Percentiles rank a stretch among this genome's conserved stretches.
Conservation (phyloP, 2,329 filamentous ascomycete genomes). For the Cordyceps militaris region DNA sequence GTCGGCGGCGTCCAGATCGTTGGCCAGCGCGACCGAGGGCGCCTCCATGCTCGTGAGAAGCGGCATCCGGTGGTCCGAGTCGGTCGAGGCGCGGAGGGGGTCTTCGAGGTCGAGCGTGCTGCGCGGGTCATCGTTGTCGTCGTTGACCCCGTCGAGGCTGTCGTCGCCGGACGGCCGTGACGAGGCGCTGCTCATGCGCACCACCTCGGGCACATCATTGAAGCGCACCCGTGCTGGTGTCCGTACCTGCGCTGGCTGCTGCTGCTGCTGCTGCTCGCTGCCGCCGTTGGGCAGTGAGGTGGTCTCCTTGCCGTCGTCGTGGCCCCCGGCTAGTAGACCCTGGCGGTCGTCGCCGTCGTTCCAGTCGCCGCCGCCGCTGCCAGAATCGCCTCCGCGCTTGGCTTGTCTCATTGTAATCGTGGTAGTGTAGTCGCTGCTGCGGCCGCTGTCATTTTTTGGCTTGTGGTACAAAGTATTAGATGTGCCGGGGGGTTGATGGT, state of each 20-base stretch:
- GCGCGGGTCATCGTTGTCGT: neutral
- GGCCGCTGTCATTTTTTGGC: conserved; percentile 11
- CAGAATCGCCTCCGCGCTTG: conserved; percentile 7
- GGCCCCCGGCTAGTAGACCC: conserved; percentile 18
- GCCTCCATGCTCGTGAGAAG: conserved; percentile 78
- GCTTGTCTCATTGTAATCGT: conserved; percentile 12
- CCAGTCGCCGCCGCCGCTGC: neutral
- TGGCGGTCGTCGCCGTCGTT: conserved; percentile 19
- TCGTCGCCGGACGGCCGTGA: conserved; percentile 2
- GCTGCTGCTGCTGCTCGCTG: neutral
- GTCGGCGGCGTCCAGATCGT: conserved; percentile 41
- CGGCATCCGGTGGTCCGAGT: conserved; percentile 52
- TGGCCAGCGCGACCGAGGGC: conserved; percentile 64
- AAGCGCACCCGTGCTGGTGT: conserved; percentile 70
- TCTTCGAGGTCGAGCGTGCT: conserved; percentile 33
- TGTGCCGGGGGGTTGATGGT: neutral
- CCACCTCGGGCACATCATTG: conserved; percentile 46
- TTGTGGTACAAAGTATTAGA: neutral
- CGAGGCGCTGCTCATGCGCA: conserved; percentile 23
- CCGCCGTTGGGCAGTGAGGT: neutral
- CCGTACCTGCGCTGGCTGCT: conserved; percentile 17
- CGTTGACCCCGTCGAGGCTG: neutral
- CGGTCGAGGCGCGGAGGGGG: conserved; percentile 1
- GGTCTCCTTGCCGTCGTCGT: conserved; percentile 5
- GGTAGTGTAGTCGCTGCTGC: conserved; percentile 13